Conservation (phyloP, 768 basidiomycete genomes). For the Termitomyces sp. region DNA sequence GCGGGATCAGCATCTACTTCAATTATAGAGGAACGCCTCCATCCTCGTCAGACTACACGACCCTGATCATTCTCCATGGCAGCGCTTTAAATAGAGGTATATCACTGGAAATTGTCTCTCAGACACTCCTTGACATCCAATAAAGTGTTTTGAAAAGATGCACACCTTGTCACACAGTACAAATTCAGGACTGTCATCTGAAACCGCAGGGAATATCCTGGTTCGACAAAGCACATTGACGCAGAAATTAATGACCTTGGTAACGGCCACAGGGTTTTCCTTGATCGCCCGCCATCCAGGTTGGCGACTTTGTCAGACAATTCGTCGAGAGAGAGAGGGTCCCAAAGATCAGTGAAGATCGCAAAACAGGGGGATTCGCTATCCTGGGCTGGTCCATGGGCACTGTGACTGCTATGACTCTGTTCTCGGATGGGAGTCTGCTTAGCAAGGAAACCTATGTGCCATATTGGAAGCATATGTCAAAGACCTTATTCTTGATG, state of each 20-base stretch:
- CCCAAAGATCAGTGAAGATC: constrained; percentile 20
- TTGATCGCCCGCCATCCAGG: constrained; percentile 21
- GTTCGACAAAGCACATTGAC: constrained; percentile 26
- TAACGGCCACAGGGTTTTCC: constrained; percentile 18
- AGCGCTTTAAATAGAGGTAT: constrained; percentile 26
- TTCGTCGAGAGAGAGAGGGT: constrained; percentile 21
- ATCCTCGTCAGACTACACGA: constrained; percentile 25
- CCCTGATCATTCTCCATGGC: constrained; percentile 28
- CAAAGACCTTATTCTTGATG: constrained; percentile 24
- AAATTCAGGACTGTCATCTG: constrained; percentile 23
- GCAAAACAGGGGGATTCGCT: constrained; percentile 26
- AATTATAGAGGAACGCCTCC: constrained; percentile 28
- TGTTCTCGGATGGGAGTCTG: constrained; percentile 20
- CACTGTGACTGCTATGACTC: constrained; percentile 18
- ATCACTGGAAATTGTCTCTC: background rate
- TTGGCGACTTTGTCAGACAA: constrained; percentile 22
- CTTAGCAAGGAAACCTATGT: constrained; percentile 17
- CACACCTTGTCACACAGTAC: constrained; percentile 15
- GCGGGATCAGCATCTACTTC: constrained; percentile 23
- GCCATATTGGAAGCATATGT: constrained; percentile 24
- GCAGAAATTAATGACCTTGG: constrained; percentile 24
- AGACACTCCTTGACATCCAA: background rate
- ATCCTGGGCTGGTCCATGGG: constrained; percentile 37
- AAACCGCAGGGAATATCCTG: constrained; percentile 29
- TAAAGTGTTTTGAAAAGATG: constrained; percentile 14